Evolutionary conservation across 495 filamentous ascomycete genomes (phyloP).

Genomic region (Hyaloscypha hepaticicola): DNA sequence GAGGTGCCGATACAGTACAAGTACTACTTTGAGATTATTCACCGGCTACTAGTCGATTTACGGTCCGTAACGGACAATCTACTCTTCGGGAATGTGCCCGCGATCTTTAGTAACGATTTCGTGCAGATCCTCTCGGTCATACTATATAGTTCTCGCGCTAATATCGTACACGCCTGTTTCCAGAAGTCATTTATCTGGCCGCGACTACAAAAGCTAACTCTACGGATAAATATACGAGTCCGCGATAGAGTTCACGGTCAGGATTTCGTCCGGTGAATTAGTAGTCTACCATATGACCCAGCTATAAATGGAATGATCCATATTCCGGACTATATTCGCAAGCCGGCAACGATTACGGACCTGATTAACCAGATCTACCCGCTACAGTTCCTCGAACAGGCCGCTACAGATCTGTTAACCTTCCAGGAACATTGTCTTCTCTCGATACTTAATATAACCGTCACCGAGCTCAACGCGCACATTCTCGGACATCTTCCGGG

Average conservation of each 20-base stretch:
- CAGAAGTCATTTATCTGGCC: neutral
- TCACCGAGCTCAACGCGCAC: neutral
- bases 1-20: neutral
- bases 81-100: conserved; percentile 7
- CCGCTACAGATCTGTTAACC: neutral
- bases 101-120: neutral
- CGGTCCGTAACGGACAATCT: conserved; percentile 5
- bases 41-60: too few relatives aligned
- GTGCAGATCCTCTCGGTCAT: neutral
- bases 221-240: too few relatives aligned
- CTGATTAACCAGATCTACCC: too few relatives aligned
- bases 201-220: too few relatives aligned
- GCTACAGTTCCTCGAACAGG: neutral
- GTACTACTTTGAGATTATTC: too few relatives aligned
- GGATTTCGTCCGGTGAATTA: neutral
- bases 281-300: neutral
- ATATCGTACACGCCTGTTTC: neutral
- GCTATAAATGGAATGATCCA: neutral
- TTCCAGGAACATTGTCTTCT: too few relatives aligned
- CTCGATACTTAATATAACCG: neutral
- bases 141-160: neutral
- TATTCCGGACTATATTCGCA: too few relatives aligned
- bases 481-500: neutral
- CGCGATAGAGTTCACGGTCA: too few relatives aligned
- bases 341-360: too few relatives aligned